These are phyloP conservation scores for Gossypium lobatum DNA, from an alignment of 441 rosid genomes.

Conservation along the genomic window DNA sequence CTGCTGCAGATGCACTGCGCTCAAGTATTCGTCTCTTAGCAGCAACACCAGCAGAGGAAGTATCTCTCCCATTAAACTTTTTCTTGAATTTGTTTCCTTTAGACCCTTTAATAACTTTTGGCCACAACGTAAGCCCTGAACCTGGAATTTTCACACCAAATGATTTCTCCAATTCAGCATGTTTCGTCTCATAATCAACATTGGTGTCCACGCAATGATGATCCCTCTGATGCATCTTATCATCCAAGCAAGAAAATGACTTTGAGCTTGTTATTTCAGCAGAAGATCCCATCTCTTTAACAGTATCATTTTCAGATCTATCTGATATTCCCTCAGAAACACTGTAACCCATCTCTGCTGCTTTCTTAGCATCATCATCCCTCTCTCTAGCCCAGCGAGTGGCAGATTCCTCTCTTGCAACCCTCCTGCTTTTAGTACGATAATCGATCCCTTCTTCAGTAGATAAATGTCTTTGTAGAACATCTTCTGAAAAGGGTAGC, in stretches of 20 bases:
- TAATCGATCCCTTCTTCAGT: slow-evolving; percentile 93
- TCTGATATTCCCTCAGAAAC: slow-evolving; percentile 41
- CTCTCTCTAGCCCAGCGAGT: slow-evolving; percentile 52
- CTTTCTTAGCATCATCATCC: slow-evolving; percentile 69
- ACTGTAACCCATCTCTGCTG: slow-evolving; percentile 77
- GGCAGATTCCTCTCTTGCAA: slow-evolving; percentile 74
- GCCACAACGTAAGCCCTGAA: slow-evolving; percentile 68
- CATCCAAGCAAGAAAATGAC: slow-evolving; percentile 64
- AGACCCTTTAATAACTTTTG: slow-evolving; percentile 54
- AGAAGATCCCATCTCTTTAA: slow-evolving; percentile 35
- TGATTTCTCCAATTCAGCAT: slow-evolving; percentile 90
- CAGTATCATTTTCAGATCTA: slow-evolving; percentile 35
- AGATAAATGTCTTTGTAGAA: slow-evolving; percentile 56
- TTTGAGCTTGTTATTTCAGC: slow-evolving; percentile 35
- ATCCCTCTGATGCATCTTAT: slow-evolving; percentile 74
- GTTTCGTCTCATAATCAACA: slow-evolving; percentile 75
- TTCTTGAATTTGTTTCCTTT: slow-evolving; percentile 55
- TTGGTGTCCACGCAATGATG: slow-evolving; percentile 83
- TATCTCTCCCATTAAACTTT: slow-evolving; percentile 47
- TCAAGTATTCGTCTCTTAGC: slow-evolving; percentile 78
- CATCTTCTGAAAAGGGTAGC: slow-evolving; percentile 59
- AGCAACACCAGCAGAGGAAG: slow-evolving; percentile 35
- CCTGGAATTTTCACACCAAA: slow-evolving; percentile 90
- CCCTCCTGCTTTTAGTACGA: slow-evolving; percentile 84
- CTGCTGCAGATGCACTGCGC: slow-evolving; percentile 78